phyloP scores from a whole-genome alignment of 805 yeast species.

The Saturnispora diversa region DNA sequence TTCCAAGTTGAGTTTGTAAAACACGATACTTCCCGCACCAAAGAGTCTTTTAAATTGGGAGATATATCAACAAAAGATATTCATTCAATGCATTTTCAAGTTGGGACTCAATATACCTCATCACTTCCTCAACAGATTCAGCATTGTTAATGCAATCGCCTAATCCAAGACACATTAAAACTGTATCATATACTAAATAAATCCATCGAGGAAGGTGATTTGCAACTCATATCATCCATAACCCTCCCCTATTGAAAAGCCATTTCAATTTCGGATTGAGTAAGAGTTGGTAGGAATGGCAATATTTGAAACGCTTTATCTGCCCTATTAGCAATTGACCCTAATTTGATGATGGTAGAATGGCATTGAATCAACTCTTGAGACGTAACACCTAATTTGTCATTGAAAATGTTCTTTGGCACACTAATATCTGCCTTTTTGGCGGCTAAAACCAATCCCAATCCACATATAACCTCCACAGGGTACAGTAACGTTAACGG shows the following conservation, averaged over 20 bases:
- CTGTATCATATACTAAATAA: no score
- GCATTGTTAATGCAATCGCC: conserved; percentile 63
- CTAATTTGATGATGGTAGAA: conserved; percentile 17
- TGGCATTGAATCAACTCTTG: conserved; percentile 24
- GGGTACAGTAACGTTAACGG: conserved; percentile 25
- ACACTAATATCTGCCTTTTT: conserved; percentile 17
- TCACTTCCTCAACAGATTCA: conserved; percentile 50
- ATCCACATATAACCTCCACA: conserved; percentile 20
- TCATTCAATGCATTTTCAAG: conserved; percentile 61
- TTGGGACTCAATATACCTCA: conserved; percentile 69
- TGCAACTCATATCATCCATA: neutral
- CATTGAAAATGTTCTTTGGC: conserved; percentile 15
- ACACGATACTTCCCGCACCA: conserved; percentile 82
- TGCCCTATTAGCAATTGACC: conserved; percentile 14
- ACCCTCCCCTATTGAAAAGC: no score
- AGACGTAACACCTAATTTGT: conserved; percentile 14
- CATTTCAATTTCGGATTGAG: conserved; percentile 8
- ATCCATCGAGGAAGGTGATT: neutral
- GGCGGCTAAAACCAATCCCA: conserved; percentile 22
- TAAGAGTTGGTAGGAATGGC: conserved; percentile 18
- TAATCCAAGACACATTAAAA: conserved; percentile 63
- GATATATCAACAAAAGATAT: conserved; percentile 55
- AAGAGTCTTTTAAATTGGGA: conserved; percentile 42
- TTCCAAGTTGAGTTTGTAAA: conserved; percentile 68
- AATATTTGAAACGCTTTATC: conserved; percentile 23